Conservation (phyloP, 1,284 basidiomycete genomes). For the Marasmius sp. region DNA sequence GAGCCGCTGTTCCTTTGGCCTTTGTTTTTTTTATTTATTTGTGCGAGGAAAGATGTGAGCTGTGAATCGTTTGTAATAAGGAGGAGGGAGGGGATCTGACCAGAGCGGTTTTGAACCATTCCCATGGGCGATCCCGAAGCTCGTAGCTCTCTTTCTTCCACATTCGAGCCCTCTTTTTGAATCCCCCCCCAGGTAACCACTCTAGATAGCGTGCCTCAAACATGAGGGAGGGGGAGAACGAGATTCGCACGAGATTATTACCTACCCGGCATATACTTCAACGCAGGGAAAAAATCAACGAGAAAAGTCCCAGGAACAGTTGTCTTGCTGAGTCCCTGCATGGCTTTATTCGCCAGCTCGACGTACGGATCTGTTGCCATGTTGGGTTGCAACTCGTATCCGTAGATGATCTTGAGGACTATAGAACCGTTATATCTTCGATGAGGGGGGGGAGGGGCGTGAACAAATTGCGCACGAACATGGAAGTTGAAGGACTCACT, state of each 20-base stretch:
- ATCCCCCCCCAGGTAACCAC: neutral
- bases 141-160: neutral
- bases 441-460: neutral
- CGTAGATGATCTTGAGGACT: slow-evolving; percentile 28
- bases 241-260: neutral
- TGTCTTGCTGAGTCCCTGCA: neutral
- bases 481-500: slow-evolving; percentile 19
- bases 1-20: neutral
- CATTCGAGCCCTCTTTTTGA: neutral
- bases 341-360: slow-evolving; percentile 23
- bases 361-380: slow-evolving; percentile 25
- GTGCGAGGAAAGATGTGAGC: neutral
- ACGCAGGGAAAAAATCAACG: neutral
- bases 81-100: neutral
- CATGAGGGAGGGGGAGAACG: neutral
- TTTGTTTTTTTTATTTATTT: too few species aligned
- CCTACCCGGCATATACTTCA: neutral
- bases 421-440: slow-evolving; percentile 22
- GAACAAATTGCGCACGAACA: neutral
- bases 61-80: neutral
- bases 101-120: neutral
- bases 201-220: neutral
- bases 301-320: neutral
- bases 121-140: neutral
- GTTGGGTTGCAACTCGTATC: slow-evolving; percentile 27